Evolutionary conservation across 768 basidiomycete species (phyloP), one percentile per base, ranked within the genome.

Genomic region (Boletellus ananiceps): DNA sequence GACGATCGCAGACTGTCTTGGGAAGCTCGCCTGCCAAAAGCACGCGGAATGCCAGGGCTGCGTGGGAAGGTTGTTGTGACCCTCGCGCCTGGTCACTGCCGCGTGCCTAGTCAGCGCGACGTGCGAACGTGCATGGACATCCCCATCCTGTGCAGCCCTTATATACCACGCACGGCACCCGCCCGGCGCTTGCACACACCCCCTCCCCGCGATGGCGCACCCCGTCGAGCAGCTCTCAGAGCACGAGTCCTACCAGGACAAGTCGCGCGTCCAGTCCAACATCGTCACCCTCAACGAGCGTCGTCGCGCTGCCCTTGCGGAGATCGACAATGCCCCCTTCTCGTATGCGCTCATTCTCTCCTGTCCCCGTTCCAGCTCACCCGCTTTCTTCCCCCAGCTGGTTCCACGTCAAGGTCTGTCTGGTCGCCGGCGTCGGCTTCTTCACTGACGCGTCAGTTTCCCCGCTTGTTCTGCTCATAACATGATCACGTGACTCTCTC

Each of bases 321-420:
- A 94, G 65, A 80, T 95, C 52, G 93, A 95, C 69, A 84, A 88
- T 52, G 93, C 93, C 37, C 73, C 75, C 38, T 94, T 94, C 70
- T 84, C 84, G 86, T 88, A 64, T 46, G 84, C 61, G 64, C 47
- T 41, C 13, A 18, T 38, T 29, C 35, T 4, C 16, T 19, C 9
- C 12, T 2, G 21, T n/a, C 11, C 18, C 43, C 43, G 0, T 19
- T 12, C 15, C 19, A 5, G 29, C 45, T 57, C 21, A 44, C 2
- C 25, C 18, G 36, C 37, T 7, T 5, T 25, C 23, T 25, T 25
- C 23, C 23, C 18, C 8, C 35, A 87, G 86, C 7, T 88, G 84
- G 83, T 93, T 92, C 73, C 92, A 93, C 59, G 82, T 84, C 49
- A 92, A 90, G 67, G 77, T 84, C 52, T 81, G 80, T 58, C 55